Percentiles rank a stretch among this genome's conserved stretches.
Evolutionary conservation across 2,329 filamentous ascomycete genomes (phyloP).

Genomic region (Neodidymelliopsis sp.): DNA sequence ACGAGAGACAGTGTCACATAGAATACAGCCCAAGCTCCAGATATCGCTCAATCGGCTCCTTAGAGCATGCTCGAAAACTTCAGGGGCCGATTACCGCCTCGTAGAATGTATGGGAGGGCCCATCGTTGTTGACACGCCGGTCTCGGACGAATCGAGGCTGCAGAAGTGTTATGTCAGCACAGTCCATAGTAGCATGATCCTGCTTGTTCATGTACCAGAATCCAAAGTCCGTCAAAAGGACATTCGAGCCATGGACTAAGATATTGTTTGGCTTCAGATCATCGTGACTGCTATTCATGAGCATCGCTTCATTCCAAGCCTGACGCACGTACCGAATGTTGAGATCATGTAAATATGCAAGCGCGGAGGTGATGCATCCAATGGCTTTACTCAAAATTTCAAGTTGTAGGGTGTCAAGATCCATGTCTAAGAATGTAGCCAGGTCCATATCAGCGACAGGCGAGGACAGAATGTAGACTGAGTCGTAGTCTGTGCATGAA

Average conservation of each 20-base stretch:
- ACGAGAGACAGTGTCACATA: constrained; percentile 25
- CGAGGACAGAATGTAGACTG: constrained; percentile 16
- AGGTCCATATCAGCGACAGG: constrained; percentile 31
- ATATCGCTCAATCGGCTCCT: constrained; percentile 27
- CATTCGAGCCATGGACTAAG: constrained; percentile 22
- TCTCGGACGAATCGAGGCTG: constrained; percentile 30
- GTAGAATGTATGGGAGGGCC: constrained; percentile 19
- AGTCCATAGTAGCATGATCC: no score
- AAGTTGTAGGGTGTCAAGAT: neutral
- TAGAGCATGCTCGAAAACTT: constrained; percentile 16
- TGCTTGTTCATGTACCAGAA: constrained; percentile 18
- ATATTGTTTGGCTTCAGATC: constrained; percentile 30
- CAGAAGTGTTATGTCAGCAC: no score
- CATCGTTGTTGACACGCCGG: constrained; percentile 20
- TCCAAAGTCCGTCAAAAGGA: constrained; percentile 28
- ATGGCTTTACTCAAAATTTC: constrained; percentile 7
- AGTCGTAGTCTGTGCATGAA: constrained; percentile 26
- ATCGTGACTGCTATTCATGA: constrained; percentile 15
- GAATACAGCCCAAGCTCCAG: constrained; percentile 25
- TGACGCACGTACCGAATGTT: neutral
- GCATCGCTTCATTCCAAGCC: no score
- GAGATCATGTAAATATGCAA: constrained; percentile 1
- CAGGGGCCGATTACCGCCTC: constrained; percentile 28
- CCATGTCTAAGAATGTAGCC: constrained; percentile 16
- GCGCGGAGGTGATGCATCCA: constrained; percentile 15